A percentile compares a stretch with the other conserved stretches of the same genome.
Evolutionary conservation across 371 early-diverging fungal genomes (phyloP).

Genomic region (Mortierella sp.): DNA sequence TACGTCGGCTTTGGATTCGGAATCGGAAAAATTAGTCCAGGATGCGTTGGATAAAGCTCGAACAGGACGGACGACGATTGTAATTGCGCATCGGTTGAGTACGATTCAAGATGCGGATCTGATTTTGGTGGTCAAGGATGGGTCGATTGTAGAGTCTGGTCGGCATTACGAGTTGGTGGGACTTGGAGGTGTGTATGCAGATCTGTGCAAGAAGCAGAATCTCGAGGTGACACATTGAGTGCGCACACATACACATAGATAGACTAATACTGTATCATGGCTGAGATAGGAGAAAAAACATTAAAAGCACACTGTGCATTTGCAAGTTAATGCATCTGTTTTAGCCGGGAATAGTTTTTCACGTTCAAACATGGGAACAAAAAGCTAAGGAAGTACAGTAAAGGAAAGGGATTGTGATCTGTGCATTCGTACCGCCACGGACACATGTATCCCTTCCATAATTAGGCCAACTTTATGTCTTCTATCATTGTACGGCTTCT

Average conservation of each 20-base stretch:
- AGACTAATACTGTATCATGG: too few species aligned
- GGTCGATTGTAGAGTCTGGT: conserved; percentile 84
- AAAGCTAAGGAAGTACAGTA: neutral
- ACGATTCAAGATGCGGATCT: conserved; percentile 80
- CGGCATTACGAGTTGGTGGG: conserved; percentile 75
- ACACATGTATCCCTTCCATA: too few species aligned
- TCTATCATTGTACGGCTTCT: neutral
- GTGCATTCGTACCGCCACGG: neutral
- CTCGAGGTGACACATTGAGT: conserved; percentile 22
- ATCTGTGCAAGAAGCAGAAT: conserved; percentile 52
- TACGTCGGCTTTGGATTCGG: conserved; percentile 91
- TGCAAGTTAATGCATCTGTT: too few species aligned
- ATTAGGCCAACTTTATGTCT: neutral
- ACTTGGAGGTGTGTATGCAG: conserved; percentile 44
- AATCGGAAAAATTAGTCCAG: conserved; percentile 92
- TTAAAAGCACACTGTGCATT: too few species aligned
- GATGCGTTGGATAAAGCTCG: conserved; percentile 81
- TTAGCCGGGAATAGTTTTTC: too few species aligned
- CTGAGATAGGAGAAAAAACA: too few species aligned
- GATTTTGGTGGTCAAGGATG: conserved; percentile 78
- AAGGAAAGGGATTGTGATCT: conserved; percentile 1
- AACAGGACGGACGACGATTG: conserved; percentile 71
- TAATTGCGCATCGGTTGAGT: conserved; percentile 76
- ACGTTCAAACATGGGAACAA: too few species aligned
- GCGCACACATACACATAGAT: too few species aligned